Base-by-base conservation (phyloP, 352 stramenopile genomes). In the Phytophthora lateralis region DNA sequence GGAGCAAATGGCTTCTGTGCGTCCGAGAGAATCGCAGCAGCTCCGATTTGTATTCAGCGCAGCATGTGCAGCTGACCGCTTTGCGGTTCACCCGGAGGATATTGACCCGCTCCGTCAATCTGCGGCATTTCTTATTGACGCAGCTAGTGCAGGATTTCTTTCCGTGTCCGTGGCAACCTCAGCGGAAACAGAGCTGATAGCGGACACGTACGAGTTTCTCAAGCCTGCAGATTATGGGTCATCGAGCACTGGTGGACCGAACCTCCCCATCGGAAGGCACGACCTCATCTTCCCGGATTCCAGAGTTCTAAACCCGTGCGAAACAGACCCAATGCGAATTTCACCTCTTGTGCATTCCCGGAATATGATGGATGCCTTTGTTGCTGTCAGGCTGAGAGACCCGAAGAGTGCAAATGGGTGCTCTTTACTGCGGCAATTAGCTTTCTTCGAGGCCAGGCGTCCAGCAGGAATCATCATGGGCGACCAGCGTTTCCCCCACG, bases 11-110 rank as follows among this genome's bases (percentile, higher is more conserved):
- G 52, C 38, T 29, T 54, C 35, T 24, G 66, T 68, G 0, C 73
- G 69, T 6, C 68, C 68, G 9, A 53, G 43, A 15, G 61, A 84
- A 44, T 64, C 27, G 10, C 63, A 78, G 26, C 71, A 73, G 30
- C 53, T 89, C 15, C 78, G 79, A 20, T 87, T 88, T 30, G 77
- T 87, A 21, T 89, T 89, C 55, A 84, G 63, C 18, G 61, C 66
- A 6, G 63, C 78, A 44, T 88, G 82, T 43, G 55, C 59, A 18
- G 54, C 55, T 21, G 68, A 78, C 15, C 79, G 75, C 39, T 89
- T 78, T 51, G 53, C 65, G 17, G 69, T 85, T 3, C 71, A 89
- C 44, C 74, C 78, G 8, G 45, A 70, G 8, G 57, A 61, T 5
- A 55, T 75, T 20, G 79, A 87, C 15, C 71, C 72, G 11, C 53